Evolutionary conservation across 192 early-diverging fungal species (phyloP).

Genomic region (Coemansia sp.): DNA sequence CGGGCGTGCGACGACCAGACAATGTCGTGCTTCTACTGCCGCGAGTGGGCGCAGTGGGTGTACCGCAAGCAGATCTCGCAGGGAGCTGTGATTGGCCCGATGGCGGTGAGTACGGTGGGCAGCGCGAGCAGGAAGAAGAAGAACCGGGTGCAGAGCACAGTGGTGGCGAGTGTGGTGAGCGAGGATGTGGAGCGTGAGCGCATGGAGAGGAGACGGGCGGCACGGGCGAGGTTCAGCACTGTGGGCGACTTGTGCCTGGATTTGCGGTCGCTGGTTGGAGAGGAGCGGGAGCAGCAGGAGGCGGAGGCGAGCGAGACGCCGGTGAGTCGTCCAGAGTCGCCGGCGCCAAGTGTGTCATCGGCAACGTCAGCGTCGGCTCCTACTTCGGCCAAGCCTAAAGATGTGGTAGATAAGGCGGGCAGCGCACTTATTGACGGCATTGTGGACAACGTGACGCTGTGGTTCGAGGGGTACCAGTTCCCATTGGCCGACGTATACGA

Average conservation of each 20-base stretch:
- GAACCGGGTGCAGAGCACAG: slow-evolving; percentile 21
- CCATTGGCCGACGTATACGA: slow-evolving; percentile 56
- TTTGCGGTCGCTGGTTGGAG: slow-evolving; percentile 34
- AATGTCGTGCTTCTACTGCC: slow-evolving; percentile 71
- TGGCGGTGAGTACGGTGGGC: slow-evolving; percentile 1
- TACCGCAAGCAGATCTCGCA: slow-evolving; percentile 65
- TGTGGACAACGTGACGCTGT: slow-evolving; percentile 43
- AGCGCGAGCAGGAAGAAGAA: slow-evolving; percentile 36
- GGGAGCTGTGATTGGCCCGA: slow-evolving; percentile 1
- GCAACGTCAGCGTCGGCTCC: slow-evolving; percentile 17
- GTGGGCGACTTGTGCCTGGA: slow-evolving; percentile 43
- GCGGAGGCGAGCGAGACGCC: slow-evolving; percentile 2
- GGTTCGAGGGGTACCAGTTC: slow-evolving; percentile 56
- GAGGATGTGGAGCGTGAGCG: slow-evolving; percentile 37
- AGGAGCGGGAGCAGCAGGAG: slow-evolving; percentile 30
- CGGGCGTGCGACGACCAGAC: slow-evolving; percentile 70
- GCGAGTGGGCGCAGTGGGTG: slow-evolving; percentile 77
- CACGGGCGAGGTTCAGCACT: slow-evolving; percentile 33
- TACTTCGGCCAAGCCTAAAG: background rate
- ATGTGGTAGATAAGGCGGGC: background rate
- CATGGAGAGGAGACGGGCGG: slow-evolving; percentile 43
- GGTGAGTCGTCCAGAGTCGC: slow-evolving; percentile 32
- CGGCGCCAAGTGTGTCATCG: slow-evolving; percentile 26
- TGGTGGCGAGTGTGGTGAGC: background rate
- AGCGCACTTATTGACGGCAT: slow-evolving; percentile 38